Percentiles rank a stretch among this genome's conserved stretches.
Conservation (phyloP, 1,284 basidiomycete species). For the Athelia psychrophila region DNA sequence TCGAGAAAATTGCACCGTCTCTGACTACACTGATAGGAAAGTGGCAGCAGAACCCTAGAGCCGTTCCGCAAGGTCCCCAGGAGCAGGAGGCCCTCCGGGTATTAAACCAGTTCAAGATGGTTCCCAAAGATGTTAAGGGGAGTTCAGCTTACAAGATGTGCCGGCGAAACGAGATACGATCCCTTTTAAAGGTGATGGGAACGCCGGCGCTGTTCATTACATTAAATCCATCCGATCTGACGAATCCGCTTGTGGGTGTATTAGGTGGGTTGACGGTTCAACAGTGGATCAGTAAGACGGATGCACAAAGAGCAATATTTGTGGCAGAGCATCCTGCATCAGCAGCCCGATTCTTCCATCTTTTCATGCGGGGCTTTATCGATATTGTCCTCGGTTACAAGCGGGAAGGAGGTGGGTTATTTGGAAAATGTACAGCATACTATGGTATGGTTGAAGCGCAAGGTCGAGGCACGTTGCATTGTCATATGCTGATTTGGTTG, state of each 20-base stretch:
- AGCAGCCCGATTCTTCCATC: slow-evolving; percentile 14
- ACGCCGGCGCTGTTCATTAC: slow-evolving; percentile 9
- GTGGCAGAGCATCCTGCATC: slow-evolving; percentile 15
- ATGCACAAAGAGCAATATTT: neutral
- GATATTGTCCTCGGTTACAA: slow-evolving; percentile 17
- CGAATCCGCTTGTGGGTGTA: neutral
- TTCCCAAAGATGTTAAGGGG: neutral
- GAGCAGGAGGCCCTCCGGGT: neutral
- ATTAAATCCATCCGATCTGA: slow-evolving; percentile 7
- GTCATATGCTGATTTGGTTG: slow-evolving; percentile 23
- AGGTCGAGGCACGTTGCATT: slow-evolving; percentile 13
- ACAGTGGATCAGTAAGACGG: neutral
- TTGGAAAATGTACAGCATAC: slow-evolving; percentile 22
- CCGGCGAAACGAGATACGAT: slow-evolving; percentile 7
- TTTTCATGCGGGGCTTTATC: slow-evolving; percentile 13
- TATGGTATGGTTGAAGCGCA: slow-evolving; percentile 22
- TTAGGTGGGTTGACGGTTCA: neutral
- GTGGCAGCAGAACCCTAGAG: neutral
- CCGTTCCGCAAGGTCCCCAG: neutral
- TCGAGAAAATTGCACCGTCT: neutral
- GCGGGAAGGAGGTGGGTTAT: slow-evolving; percentile 15
- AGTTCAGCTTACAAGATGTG: slow-evolving; percentile 7
- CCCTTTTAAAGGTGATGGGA: slow-evolving; percentile 2
- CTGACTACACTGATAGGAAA: neutral
- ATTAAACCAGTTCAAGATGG: neutral